phyloP scores from a whole-genome alignment of 306 rosid species.

The Pueraria montana region DNA sequence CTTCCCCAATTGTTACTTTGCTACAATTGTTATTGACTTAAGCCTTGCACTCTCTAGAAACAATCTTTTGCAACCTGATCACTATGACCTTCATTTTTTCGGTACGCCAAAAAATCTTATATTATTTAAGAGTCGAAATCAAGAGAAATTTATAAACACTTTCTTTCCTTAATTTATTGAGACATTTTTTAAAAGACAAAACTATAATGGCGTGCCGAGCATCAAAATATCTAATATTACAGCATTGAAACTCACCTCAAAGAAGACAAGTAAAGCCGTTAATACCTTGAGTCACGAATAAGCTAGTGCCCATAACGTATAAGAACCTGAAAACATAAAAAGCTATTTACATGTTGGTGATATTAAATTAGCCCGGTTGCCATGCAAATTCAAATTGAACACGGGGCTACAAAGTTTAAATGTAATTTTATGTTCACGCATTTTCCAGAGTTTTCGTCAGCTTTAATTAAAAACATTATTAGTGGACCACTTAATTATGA shows the following conservation, averaged over 20 bases:
- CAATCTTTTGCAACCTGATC: background rate
- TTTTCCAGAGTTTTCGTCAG: background rate
- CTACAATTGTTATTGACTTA: background rate
- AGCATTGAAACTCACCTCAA: no score
- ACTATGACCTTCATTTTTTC: no score
- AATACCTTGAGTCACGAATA: no score
- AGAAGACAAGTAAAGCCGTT: no score
- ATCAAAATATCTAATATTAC: no score
- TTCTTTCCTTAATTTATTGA: no score
- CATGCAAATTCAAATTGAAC: background rate
- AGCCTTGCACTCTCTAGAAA: background rate
- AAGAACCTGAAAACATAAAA: background rate
- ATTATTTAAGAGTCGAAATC: no score
- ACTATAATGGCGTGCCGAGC: no score
- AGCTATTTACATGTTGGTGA: background rate
- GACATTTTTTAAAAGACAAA: no score
- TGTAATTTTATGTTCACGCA: background rate
- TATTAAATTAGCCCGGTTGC: background rate
- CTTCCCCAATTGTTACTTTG: background rate
- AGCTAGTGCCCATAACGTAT: background rate
- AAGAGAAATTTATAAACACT: no score
- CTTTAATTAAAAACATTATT: background rate
- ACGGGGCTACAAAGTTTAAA: background rate
- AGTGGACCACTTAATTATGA: background rate
- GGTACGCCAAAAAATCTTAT: no score